Evolutionary conservation across 495 filamentous ascomycete genomes (phyloP), one percentile per base, ranked within the genome.

Genomic region (Penicillium cinerascens): DNA sequence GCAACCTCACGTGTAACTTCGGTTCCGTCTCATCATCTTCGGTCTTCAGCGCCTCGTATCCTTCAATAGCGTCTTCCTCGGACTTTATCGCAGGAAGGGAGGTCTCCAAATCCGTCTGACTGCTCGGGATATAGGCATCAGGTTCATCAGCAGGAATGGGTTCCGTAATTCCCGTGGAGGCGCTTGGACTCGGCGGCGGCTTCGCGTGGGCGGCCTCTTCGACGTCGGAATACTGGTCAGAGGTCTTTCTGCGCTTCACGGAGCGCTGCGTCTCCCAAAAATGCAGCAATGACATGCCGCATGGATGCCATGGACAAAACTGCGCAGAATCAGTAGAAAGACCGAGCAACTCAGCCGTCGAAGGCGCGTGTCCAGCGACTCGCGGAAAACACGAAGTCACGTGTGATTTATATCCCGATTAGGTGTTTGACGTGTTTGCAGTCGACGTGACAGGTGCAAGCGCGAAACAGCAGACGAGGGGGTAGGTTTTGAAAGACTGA

Each of bases 31-130:
- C 71, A 27, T 71, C 65, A 27, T 80, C 63, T 39, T 15, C 70
- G 39, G 74, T 71, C 25, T 72, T 64, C 42, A 80, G 80, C 0
- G 74, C 69, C 64, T 95, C 88, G 67, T 97, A 96, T 52, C 91
- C 85, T 53, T 86, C 75, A 54, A 95, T 89, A 1, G 89, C 87
- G 42, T 87, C 78, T 54, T 83, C 74, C 59, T 87, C 83, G 0
- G 81, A 80, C 56, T 82, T 72, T 8, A 93, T 71, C 6, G 77
- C 74, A 10, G 89, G 88, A 17, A 96, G 72, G 0, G 86, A 86
- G 52, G 77, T 86, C 63, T 96, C 91, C 40, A 95, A 78, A 16
- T 91, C 88, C 16, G 91, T 95, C 55, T 65, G 56, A 35, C 62
- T 72, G 50, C 55, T 65, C 15, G 56, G 51, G 10, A 67, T 65